phyloP scores from a whole-genome alignment of 2,329 filamentous ascomycete species.

The Fusarium poae region DNA sequence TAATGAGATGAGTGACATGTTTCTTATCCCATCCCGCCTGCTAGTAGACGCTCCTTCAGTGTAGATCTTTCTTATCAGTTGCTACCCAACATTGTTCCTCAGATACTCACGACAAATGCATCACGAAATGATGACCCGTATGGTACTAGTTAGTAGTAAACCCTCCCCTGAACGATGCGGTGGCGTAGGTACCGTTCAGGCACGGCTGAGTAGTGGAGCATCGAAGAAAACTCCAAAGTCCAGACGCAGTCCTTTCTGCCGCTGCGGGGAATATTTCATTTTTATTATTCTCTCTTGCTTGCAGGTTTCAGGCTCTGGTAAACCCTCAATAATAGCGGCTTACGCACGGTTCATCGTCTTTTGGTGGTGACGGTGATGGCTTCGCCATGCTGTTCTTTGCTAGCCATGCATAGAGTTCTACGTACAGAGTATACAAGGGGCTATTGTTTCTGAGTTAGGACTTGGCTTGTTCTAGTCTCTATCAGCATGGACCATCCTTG shows the following conservation, averaged over 20 bases:
- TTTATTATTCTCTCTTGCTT: background rate
- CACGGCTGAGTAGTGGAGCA: conserved; percentile 9
- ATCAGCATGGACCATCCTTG: conserved; percentile 26
- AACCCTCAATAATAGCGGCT: conserved; percentile 11
- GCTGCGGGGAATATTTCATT: background rate
- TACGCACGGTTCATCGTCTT: conserved; percentile 15
- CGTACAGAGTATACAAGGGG: background rate
- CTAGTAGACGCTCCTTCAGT: background rate
- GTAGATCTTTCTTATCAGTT: background rate
- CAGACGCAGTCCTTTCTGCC: conserved; percentile 12
- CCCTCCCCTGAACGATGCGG: background rate
- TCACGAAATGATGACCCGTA: background rate
- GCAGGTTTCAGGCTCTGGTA: conserved; percentile 30
- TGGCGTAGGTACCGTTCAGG: conserved; percentile 1
- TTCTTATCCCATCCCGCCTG: background rate
- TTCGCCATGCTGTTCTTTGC: background rate
- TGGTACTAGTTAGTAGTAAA: background rate
- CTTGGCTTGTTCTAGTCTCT: conserved; percentile 10
- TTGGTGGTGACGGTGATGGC: conserved; percentile 36
- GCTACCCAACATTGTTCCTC: background rate
- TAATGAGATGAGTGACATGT: background rate
- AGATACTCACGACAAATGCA: background rate
- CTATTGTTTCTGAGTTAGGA: conserved; percentile 21
- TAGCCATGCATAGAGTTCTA: background rate
- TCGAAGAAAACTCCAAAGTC: conserved; percentile 8